phyloP scores from a whole-genome alignment of 768 basidiomycete genomes.

The Austroboletus eburneus region DNA sequence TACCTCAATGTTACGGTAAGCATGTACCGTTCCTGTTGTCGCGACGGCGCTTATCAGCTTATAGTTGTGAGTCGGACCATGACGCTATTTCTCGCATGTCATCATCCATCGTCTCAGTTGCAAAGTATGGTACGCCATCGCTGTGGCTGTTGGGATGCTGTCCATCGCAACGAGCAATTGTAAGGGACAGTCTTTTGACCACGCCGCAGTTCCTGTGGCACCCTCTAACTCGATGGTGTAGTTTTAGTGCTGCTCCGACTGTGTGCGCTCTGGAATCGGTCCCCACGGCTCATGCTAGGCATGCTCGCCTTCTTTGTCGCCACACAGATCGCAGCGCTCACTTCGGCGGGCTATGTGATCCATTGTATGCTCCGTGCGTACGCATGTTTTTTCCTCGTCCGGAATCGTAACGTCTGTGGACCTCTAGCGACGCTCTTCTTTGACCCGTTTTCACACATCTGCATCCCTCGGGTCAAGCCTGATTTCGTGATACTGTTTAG shows the following conservation, averaged over 20 bases:
- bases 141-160: constrained; percentile 32
- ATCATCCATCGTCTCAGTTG: constrained; percentile 13
- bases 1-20: constrained; percentile 17
- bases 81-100: not conserved
- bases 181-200: constrained; percentile 9
- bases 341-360: constrained; percentile 23
- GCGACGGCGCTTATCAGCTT: not conserved
- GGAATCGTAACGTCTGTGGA: not conserved
- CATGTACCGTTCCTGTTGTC: not conserved
- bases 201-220: not conserved
- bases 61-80: constrained; percentile 17
- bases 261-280: constrained; percentile 36
- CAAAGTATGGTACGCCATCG: constrained; percentile 17
- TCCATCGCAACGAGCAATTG: constrained; percentile 36
- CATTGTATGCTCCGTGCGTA: constrained; percentile 27
- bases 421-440: constrained; percentile 16
- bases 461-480: constrained; percentile 18
- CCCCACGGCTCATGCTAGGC: constrained; percentile 22
- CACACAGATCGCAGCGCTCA: constrained; percentile 26
- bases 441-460: constrained; percentile 13
- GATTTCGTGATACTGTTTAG: constrained; percentile 24
- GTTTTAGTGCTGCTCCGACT: constrained; percentile 38
- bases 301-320: constrained; percentile 30
- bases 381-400: not conserved
- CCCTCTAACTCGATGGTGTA: constrained; percentile 4